Evolutionary conservation across 352 stramenopile species (phyloP).

Genomic region (Globisporangium alternatum): DNA sequence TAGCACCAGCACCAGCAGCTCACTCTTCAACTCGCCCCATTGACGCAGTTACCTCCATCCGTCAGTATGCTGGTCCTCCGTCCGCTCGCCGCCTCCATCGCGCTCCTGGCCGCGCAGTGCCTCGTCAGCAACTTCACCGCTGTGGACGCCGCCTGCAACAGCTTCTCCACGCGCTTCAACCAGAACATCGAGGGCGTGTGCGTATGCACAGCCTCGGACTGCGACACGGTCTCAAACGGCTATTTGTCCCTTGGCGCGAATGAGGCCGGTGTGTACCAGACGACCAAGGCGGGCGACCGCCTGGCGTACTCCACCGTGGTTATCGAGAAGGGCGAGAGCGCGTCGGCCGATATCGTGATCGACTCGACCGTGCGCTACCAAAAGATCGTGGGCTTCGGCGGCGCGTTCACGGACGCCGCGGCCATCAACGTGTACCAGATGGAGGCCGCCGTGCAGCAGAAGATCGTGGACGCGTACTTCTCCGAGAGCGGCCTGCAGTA

Average conservation of each 20-base stretch:
- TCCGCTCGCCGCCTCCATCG: conserved; percentile 10
- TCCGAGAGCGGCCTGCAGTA: conserved; percentile 77
- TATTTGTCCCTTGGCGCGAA: conserved; percentile 33
- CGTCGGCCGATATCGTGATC: conserved; percentile 38
- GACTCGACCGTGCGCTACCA: conserved; percentile 60
- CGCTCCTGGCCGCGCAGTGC: conserved; percentile 15
- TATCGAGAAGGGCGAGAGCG: conserved; percentile 17
- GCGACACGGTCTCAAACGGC: conserved; percentile 51
- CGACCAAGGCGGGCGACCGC: conserved; percentile 45
- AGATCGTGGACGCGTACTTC: conserved; percentile 82
- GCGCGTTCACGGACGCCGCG: conserved; percentile 86
- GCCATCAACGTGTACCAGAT: conserved; percentile 80
- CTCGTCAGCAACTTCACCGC: conserved; percentile 7
- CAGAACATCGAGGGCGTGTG: conserved; percentile 47
- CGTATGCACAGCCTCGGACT: conserved; percentile 45
- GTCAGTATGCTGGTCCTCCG: conserved; percentile 17
- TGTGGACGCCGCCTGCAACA: conserved; percentile 16
- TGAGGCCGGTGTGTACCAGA: conserved; percentile 50
- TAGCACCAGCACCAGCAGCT: neutral
- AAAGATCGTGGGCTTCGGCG: conserved; percentile 86
- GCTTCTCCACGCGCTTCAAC: conserved; percentile 42
- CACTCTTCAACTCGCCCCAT: conserved; percentile 14
- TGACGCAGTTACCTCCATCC: conserved; percentile 1
- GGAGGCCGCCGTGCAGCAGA: conserved; percentile 46
- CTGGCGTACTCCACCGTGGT: conserved; percentile 38